phyloP scores from a whole-genome alignment of 2,329 filamentous ascomycete species.

The Cytospora mali region DNA sequence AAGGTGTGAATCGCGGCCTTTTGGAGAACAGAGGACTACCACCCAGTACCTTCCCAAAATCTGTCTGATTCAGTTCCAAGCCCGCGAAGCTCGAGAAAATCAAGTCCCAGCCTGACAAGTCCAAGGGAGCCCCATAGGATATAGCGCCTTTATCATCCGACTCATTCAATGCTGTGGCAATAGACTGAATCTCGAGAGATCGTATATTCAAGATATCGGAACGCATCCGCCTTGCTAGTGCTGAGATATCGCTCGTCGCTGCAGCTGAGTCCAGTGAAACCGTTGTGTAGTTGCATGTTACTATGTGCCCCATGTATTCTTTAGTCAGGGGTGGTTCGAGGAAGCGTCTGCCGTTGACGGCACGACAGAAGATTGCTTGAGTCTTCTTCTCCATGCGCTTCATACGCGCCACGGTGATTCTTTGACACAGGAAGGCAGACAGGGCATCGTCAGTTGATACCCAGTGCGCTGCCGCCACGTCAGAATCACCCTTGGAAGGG shows the following conservation, averaged over 20 bases:
- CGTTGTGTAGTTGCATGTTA: slow-evolving; percentile 12
- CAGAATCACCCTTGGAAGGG: background rate
- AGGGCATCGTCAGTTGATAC: slow-evolving; percentile 24
- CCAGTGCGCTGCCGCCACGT: slow-evolving; percentile 2
- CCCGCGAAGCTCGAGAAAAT: slow-evolving; percentile 20
- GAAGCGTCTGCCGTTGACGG: slow-evolving; percentile 17
- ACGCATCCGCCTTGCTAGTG: slow-evolving; percentile 14
- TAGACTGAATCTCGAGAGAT: slow-evolving; percentile 16
- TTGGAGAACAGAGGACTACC: slow-evolving; percentile 16
- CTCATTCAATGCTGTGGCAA: slow-evolving; percentile 21
- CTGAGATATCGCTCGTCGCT: slow-evolving; percentile 6
- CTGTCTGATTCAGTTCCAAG: slow-evolving; percentile 4
- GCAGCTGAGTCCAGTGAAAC: slow-evolving; percentile 3
- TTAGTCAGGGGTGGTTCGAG: slow-evolving; percentile 3
- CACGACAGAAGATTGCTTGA: slow-evolving; percentile 16
- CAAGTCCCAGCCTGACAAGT: slow-evolving; percentile 16
- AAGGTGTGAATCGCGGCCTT: slow-evolving; percentile 12
- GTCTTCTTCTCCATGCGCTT: slow-evolving; percentile 14
- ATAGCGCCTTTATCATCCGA: slow-evolving; percentile 18
- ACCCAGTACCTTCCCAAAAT: slow-evolving; percentile 21
- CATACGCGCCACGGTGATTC: slow-evolving; percentile 16
- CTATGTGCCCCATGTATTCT: slow-evolving; percentile 21
- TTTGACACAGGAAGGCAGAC: slow-evolving; percentile 18
- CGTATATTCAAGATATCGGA: slow-evolving; percentile 6
- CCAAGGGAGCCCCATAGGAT: slow-evolving; percentile 11